A percentile compares a stretch with the other conserved stretches of the same genome.
Evolutionary conservation across 352 stramenopile species (phyloP).

Genomic region (Pythium rhizo-oryzae): DNA sequence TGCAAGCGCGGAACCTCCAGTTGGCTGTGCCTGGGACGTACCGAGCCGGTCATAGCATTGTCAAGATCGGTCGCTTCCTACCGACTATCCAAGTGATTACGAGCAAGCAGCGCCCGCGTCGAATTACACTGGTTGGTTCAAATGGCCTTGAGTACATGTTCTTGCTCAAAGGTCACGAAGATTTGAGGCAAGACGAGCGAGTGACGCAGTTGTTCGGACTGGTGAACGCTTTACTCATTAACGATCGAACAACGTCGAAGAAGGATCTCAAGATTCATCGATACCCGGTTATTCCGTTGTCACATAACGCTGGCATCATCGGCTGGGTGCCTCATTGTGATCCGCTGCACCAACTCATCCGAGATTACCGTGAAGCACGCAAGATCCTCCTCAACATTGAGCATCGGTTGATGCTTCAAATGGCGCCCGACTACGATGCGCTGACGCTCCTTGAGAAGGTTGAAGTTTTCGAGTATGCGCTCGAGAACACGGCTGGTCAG

Average conservation of each 20-base stretch:
- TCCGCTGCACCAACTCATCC: slow-evolving; percentile 99
- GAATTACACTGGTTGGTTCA: slow-evolving; percentile 97
- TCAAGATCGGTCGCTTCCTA: slow-evolving; percentile 92
- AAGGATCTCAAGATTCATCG: slow-evolving; percentile 98
- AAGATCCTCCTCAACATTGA: slow-evolving; percentile 97
- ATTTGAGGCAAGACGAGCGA: slow-evolving; percentile 99
- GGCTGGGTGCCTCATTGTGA: slow-evolving; percentile 99
- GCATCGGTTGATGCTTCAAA: slow-evolving; percentile 96
- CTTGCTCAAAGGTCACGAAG: slow-evolving; percentile 99
- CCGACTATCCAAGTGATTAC: slow-evolving; percentile 96
- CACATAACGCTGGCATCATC: slow-evolving; percentile 98
- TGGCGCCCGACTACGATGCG: slow-evolving; percentile 98
- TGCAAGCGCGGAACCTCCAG: slow-evolving; percentile 93
- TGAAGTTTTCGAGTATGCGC: slow-evolving; percentile 96
- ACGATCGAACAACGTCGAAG: slow-evolving; percentile 97
- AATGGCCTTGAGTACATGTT: slow-evolving; percentile 99
- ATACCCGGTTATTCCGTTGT: slow-evolving; percentile 98
- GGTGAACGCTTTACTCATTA: slow-evolving; percentile 99
- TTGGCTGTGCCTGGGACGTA: slow-evolving; percentile 96
- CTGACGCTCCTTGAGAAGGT: slow-evolving; percentile 99
- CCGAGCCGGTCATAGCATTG: slow-evolving; percentile 81
- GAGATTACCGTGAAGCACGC: slow-evolving; percentile 93
- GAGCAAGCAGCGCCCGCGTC: slow-evolving; percentile 99
- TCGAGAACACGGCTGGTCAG: slow-evolving; percentile 95
- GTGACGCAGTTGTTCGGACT: slow-evolving; percentile 99